Evolutionary conservation across 1,284 basidiomycete species (phyloP), one percentile per base, ranked within the genome.

Genomic region (Cryptococcus jaspeensis): DNA sequence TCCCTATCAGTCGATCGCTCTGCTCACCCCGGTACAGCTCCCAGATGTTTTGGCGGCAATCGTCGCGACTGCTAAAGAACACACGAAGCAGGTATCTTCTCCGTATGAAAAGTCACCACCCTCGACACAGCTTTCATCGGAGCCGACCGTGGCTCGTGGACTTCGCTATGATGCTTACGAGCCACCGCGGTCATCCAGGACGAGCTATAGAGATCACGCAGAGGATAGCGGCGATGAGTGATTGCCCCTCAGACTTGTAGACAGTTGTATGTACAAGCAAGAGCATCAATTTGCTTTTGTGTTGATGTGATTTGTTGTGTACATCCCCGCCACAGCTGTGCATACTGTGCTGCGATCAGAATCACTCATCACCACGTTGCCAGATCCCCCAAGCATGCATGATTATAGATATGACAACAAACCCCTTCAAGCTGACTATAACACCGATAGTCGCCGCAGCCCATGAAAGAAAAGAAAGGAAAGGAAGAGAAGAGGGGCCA

Each of bases 91-190:
- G n/a, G 40, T 50, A 0, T 15, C 50, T 2, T 28, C 61, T 2
- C 48, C 13, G 39, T 50, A 15, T 1, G 40, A 13, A 37, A 20
- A 5, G 6, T 47, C 58, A 9, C 35, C 52, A 11, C 43, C 55
- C 11, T 49, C 39, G 15, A 37, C 50, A 13, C 55, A 44, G 18
- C 49, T 49, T 13, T 18, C 53, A 15, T 20, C 55, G 3, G 41
- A 23, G 13, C 39, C 41, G 9, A 20, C 50, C 28, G 28, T 32
- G 28, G 28, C 28, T 22, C 56, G 49, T 50, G 36, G 39, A 20
- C 49, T 67, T 23, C 52, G 67, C 8, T 67, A 69, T 45, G 62
- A 64, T 12, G 64, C 67, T 1, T 69, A 66, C 44, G 53, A 50
- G 20, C 35, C 57, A 20, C 60, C 60, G 6, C n/a, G 22, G 20